Evolutionary conservation across 495 filamentous ascomycete genomes (phyloP), one percentile per base, ranked within the genome.

Genomic region (Amniculicola lignicola): DNA sequence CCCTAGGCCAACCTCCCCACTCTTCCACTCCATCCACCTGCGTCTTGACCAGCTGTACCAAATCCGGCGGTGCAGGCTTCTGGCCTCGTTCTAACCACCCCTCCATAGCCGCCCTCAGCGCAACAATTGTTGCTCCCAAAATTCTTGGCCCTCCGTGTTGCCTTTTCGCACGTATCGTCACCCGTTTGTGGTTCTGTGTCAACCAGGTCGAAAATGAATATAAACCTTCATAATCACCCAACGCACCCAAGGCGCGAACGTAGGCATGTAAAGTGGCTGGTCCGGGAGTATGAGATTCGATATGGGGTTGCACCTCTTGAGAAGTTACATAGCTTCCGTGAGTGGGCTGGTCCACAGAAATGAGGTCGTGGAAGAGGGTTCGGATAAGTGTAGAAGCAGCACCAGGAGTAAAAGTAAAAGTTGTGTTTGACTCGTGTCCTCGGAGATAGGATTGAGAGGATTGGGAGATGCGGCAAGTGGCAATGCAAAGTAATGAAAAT

Each of bases 1-100:
- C 74, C 37, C 59, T 74, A 14, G 80, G 77, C 81, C 81, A 83
- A 3, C 71, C 65, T 21, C 70, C 74, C 80, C 77, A 82, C 19
- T 68, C 61, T 4, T 58, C 57, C 11, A 77, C 75, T 29, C 64
- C 61, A 16, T 72, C 71, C 59, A 84, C 63, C 69, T 74, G 61
- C 70, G 67, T 47, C 69, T 67, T 57, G 68, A 69, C 51, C 73
- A 65, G 22, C 48, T 45, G 51, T 19, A 58, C 23, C 38, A 67
- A 44, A 7, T 66, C 62, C 9, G 28, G 42, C 2, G 71, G 51
- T 16, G 67, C 65, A 19, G 56, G 41, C 7, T 46, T 33, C 31
- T 21, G 12, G 2, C 27, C 9, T 31, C 33, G 10, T n/a, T 28
- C 35, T 28, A 63, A 58, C 38, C 2, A 45, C 15, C 73, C 69